Percentiles rank a stretch among this genome's conserved stretches.
phyloP scores from a whole-genome alignment of 768 basidiomycete genomes.

The Xerocomellus intermedius region DNA sequence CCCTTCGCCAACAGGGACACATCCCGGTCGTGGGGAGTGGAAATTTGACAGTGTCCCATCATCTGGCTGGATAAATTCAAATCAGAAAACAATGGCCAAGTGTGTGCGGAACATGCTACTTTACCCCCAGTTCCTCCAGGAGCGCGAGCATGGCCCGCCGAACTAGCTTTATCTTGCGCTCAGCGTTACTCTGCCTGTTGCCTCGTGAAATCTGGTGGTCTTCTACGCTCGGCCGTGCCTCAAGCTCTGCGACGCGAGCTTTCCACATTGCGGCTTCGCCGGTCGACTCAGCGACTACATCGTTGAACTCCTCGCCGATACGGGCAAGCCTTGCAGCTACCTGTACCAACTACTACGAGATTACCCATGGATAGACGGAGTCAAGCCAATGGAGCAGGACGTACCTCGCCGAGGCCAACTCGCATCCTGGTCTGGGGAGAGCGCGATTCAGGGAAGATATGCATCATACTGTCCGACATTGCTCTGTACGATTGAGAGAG shows the following conservation, averaged over 20 bases:
- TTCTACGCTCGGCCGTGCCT: slow-evolving; percentile 27
- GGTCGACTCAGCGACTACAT: slow-evolving; percentile 17
- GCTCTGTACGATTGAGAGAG: not conserved
- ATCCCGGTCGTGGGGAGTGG: slow-evolving; percentile 12
- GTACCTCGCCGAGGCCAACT: slow-evolving; percentile 30
- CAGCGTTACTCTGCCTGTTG: slow-evolving; percentile 35
- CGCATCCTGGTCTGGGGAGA: slow-evolving; percentile 22
- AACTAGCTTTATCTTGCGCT: slow-evolving; percentile 34
- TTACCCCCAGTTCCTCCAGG: slow-evolving; percentile 41
- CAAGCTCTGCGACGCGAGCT: slow-evolving; percentile 38
- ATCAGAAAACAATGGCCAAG: not conserved
- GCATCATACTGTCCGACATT: slow-evolving; percentile 3
- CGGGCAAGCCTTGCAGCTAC: slow-evolving; percentile 26
- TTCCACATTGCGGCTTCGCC: slow-evolving; percentile 23
- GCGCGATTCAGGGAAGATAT: not conserved
- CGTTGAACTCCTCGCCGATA: slow-evolving; percentile 33
- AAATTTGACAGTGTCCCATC: slow-evolving; percentile 14
- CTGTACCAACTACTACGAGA: slow-evolving; percentile 19
- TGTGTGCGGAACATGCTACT: not conserved
- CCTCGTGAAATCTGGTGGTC: slow-evolving; percentile 28
- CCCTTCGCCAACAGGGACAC: not conserved
- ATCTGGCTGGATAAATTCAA: slow-evolving; percentile 14
- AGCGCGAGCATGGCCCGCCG: slow-evolving; percentile 43
- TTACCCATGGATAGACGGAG: not conserved
- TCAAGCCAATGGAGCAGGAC: not conserved